These are phyloP conservation scores for Grosmannia penicillata DNA, from an alignment of 2,329 filamentous ascomycete genomes.

Conservation along the genomic window DNA sequence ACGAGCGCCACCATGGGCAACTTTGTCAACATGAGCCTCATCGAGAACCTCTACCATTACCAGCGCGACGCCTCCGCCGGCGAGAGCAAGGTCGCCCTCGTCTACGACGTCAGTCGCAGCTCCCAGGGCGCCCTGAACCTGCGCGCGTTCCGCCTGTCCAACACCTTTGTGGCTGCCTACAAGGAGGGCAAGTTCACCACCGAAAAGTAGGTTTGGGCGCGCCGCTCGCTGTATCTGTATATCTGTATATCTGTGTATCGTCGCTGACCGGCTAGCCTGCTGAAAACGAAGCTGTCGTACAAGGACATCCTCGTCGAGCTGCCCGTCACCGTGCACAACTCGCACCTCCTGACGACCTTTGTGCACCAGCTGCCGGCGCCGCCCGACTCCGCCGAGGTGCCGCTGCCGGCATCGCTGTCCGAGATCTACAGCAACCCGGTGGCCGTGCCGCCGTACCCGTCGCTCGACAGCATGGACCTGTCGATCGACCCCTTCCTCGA, in stretches of 20 bases:
- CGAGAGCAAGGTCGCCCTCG: constrained; percentile 72
- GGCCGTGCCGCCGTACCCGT: constrained; percentile 61
- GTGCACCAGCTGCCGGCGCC: constrained; percentile 76
- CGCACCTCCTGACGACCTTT: constrained; percentile 87
- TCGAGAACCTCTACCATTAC: constrained; percentile 97
- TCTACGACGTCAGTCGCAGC: constrained; percentile 91
- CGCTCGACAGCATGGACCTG: constrained; percentile 78
- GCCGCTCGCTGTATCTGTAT: constrained; percentile 13
- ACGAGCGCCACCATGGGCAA: constrained; percentile 98
- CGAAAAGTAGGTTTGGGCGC: constrained; percentile 67
- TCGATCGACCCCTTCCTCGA: constrained; percentile 95
- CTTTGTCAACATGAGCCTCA: constrained; percentile 86
- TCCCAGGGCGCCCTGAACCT: constrained; percentile 82
- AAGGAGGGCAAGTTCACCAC: constrained; percentile 98
- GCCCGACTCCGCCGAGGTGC: constrained; percentile 47
- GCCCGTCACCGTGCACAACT: constrained; percentile 86
- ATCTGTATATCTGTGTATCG: background rate
- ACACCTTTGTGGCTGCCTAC: constrained; percentile 74
- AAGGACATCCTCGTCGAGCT: constrained; percentile 88
- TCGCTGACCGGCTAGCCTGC: constrained; percentile 43
- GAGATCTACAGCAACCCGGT: constrained; percentile 56
- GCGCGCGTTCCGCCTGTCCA: constrained; percentile 81
- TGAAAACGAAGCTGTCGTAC: constrained; percentile 87
- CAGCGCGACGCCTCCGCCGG: constrained; percentile 91
- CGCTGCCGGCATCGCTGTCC: constrained; percentile 64